Evolutionary conservation across 2,329 filamentous ascomycete species (phyloP).

Genomic region (Trichoderma semiorbis): DNA sequence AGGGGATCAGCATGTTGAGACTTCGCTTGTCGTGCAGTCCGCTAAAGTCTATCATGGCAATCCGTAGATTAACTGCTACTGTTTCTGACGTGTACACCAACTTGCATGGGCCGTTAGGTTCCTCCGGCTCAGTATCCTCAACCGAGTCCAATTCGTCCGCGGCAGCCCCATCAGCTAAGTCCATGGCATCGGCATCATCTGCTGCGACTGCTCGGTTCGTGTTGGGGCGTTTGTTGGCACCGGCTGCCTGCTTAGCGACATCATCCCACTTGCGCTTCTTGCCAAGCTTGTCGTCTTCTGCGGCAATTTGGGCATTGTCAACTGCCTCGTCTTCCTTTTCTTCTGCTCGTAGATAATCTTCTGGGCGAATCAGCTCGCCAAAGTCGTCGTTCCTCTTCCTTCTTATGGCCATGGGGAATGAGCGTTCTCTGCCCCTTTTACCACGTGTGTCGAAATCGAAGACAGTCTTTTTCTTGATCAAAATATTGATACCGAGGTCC

Average conservation of each 20-base stretch:
- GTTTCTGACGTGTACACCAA: conserved; percentile 61
- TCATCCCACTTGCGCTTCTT: conserved; percentile 96
- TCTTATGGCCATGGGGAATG: conserved; percentile 83
- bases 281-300: conserved; percentile 65
- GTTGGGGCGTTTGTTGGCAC: conserved; percentile 59
- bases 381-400: conserved; percentile 83
- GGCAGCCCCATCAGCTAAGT: conserved; percentile 36
- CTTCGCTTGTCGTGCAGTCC: conserved; percentile 92
- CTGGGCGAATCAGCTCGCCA: conserved; percentile 87
- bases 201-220: conserved; percentile 40
- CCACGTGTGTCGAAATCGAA: conserved; percentile 90
- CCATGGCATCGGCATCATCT: conserved; percentile 43
- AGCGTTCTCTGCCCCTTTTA: conserved; percentile 86
- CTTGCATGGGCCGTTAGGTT: conserved; percentile 67
- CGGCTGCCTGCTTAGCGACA: conserved; percentile 33
- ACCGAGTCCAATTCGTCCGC: conserved; percentile 57
- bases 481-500: conserved; percentile 85
- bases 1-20: conserved; percentile 87
- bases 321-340: conserved; percentile 76
- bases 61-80: conserved; percentile 66
- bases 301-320: conserved; percentile 37
- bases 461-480: conserved; percentile 84
- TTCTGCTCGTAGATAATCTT: conserved; percentile 90
- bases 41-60: conserved; percentile 88
- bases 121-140: conserved; percentile 53